Evolutionary conservation across 1,284 basidiomycete species (phyloP).

Genomic region (Ustilago lituana): DNA sequence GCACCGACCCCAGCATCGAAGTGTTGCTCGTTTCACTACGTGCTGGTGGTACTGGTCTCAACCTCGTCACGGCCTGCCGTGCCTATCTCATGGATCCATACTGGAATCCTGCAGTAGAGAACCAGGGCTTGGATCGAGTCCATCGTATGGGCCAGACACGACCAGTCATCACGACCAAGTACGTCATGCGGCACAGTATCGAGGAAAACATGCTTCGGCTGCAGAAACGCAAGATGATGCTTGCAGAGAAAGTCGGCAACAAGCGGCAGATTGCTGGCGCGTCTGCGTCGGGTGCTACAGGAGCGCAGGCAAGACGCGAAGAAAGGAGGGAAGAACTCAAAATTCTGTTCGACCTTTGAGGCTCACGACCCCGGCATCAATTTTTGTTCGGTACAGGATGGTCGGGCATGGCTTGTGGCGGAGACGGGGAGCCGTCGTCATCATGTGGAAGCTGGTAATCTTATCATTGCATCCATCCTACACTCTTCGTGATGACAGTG

Average conservation of each 20-base stretch:
- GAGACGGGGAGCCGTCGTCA: too few species aligned
- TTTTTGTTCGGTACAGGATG: too few species aligned
- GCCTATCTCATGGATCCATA: conserved; percentile 96
- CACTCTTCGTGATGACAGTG: too few species aligned
- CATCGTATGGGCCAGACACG: conserved; percentile 62
- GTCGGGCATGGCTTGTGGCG: too few species aligned
- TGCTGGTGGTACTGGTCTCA: conserved; percentile 73
- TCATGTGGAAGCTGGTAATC: too few species aligned
- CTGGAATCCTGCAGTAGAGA: conserved; percentile 94
- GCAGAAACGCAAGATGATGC: conserved; percentile 62
- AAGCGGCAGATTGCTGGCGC: conserved; percentile 32
- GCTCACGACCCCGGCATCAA: too few species aligned
- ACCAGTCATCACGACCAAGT: conserved; percentile 64
- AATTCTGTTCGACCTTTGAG: conserved; percentile 49
- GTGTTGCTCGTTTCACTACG: conserved; percentile 62
- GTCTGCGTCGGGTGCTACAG: not conserved
- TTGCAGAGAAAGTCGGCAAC: conserved; percentile 61
- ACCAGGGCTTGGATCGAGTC: conserved; percentile 64
- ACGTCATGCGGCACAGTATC: conserved; percentile 63
- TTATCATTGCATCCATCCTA: too few species aligned
- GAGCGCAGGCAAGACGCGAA: conserved; percentile 6
- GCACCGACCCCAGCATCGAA: conserved; percentile 53
- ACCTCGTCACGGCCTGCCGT: conserved; percentile 73
- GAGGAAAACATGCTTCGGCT: conserved; percentile 65
- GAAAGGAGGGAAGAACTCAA: conserved; percentile 56